Base-by-base conservation (phyloP, 2,329 filamentous ascomycete species). In the Achaetomium macrosporum region DNA sequence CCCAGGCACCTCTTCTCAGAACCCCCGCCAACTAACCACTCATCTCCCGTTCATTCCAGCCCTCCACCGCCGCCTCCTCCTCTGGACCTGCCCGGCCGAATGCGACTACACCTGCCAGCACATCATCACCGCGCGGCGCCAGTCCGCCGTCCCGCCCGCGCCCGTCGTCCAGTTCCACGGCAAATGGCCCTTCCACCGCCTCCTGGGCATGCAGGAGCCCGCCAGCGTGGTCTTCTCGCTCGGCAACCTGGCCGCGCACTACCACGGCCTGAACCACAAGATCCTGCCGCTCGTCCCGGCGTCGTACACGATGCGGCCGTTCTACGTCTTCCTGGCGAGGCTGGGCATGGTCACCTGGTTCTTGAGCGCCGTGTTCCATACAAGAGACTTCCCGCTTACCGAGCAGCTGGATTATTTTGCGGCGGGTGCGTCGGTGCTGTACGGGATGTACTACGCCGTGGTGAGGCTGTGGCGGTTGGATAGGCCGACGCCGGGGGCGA, bases 21-120 rank as follows among this genome's bases (percentile, higher is more conserved):
- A 37, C 12, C 35, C 35, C 40, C 17, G 20, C 20, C 36, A 55
- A 15, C 33, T 16, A 50, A 47, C 50, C 44, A 55, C 58, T 54
- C 42, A 20, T 33, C 40, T 17, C 51, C 49, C 61, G 35, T 31
- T 55, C 57, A 52, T 65, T 25, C 50, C 66, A 96, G 90, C 93
- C 58, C 68, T 96, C 62, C 82, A 88, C 71, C 90, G 86, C 68
- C 88, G 88, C 57, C 78, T 97, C 61, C 84, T 97, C 65, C 74
- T 96, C 69, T 99, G 93, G 93, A 84, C 83, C 68, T 99, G 93
- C 73, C 82, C 87, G 57, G 78, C 87, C 66, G 92, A 99, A 79
- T 99, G 93, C 82, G 91, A 99, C 76, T 95, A 99, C 75, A 86
- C 88, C 56, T 99, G 93, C 76, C 93, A 99, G 70, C 92, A 95